Evolutionary conservation across 2,329 filamentous ascomycete genomes (phyloP).

Genomic region (Fusarium temperatum): DNA sequence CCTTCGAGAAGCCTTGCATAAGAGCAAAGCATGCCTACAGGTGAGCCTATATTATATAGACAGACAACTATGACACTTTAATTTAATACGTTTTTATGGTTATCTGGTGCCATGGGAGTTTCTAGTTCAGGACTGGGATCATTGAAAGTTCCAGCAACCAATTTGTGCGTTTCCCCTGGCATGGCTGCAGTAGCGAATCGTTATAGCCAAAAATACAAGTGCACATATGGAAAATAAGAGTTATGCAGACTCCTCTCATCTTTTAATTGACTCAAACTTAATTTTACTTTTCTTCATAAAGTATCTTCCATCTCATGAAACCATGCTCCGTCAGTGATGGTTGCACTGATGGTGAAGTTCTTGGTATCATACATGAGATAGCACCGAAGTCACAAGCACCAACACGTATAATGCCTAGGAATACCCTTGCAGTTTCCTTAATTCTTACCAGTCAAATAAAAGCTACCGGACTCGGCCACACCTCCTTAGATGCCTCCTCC

Average conservation of each 20-base stretch:
- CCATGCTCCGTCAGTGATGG: not conserved
- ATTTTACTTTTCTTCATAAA: not conserved
- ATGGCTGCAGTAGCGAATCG: not conserved
- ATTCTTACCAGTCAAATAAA: not conserved
- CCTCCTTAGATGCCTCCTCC: conserved; percentile 15
- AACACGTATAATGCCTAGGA: not conserved
- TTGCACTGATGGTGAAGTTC: not conserved
- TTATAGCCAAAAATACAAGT: not conserved
- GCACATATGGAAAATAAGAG: not conserved
- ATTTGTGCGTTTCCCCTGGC: not conserved
- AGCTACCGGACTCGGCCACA: not conserved
- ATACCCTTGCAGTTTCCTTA: no score
- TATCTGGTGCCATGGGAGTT: not conserved
- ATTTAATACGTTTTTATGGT: not conserved
- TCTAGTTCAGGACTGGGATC: not conserved
- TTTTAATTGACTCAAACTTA: not conserved
- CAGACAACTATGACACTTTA: not conserved
- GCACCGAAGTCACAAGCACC: not conserved
- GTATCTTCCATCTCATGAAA: not conserved
- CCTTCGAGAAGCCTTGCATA: not conserved
- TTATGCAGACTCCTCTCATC: not conserved
- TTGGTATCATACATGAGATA: not conserved
- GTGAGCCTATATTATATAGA: not conserved
- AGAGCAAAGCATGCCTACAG: not conserved
- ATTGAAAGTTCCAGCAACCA: not conserved